phyloP scores from a whole-genome alignment of 2,329 filamentous ascomycete species.

The Bipolaris gigantea region DNA sequence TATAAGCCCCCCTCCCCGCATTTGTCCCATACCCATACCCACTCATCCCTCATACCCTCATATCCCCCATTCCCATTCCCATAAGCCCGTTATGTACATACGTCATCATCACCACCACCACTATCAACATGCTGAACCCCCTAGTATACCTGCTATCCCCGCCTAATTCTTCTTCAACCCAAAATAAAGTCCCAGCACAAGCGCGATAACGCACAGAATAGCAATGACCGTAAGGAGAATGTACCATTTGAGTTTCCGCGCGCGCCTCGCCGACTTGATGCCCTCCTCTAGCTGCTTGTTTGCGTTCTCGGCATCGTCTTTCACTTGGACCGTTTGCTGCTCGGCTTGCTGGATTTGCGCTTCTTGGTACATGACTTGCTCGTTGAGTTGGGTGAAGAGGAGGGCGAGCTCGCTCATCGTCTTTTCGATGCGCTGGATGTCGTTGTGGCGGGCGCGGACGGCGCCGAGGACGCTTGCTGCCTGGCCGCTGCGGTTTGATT shows the following conservation, averaged over 20 bases:
- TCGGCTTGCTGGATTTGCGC: conserved; percentile 64
- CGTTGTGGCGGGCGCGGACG: conserved; percentile 79
- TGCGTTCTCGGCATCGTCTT: conserved; percentile 67
- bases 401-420: conserved; percentile 70
- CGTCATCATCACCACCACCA: not conserved
- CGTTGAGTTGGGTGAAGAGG: conserved; percentile 74
- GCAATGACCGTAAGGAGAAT: conserved; percentile 62
- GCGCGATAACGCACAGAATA: conserved; percentile 54
- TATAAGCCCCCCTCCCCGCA: not conserved
- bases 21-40: not conserved
- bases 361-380: conserved; percentile 74
- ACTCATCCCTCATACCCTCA: not conserved
- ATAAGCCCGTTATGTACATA: not conserved
- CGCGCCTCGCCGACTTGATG: conserved; percentile 66
- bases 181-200: conserved; percentile 55
- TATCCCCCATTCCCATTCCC: not conserved
- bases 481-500: conserved; percentile 72
- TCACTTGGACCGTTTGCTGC: conserved; percentile 66
- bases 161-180: conserved; percentile 37
- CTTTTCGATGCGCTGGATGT: conserved; percentile 78
- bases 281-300: conserved; percentile 71
- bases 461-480: conserved; percentile 74
- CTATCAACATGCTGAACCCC: too few relatives aligned
- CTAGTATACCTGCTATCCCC: not conserved
- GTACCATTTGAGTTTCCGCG: conserved; percentile 81